phyloP scores from a whole-genome alignment of 768 basidiomycete genomes.

The Podaxis sp. region DNA sequence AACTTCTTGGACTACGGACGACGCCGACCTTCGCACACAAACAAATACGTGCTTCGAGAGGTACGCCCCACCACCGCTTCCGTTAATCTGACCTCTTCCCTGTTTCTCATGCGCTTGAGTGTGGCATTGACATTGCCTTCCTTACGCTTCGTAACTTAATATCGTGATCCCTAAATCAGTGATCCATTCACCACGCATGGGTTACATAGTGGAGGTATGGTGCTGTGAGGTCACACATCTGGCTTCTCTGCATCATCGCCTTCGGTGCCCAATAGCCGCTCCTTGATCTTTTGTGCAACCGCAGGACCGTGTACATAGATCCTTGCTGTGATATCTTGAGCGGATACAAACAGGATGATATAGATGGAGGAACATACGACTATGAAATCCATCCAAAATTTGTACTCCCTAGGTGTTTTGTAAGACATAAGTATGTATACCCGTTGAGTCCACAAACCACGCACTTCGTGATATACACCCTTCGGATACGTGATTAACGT shows the following conservation, averaged over 20 bases:
- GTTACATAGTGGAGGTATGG: conserved; percentile 1
- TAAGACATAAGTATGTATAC: not conserved
- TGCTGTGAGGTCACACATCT: conserved; percentile 3
- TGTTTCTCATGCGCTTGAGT: not conserved
- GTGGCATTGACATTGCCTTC: not conserved
- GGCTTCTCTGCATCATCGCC: conserved; percentile 6
- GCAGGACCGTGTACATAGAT: conserved; percentile 66
- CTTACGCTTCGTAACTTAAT: not conserved
- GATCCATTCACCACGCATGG: conserved; percentile 13
- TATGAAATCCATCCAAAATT: conserved; percentile 31
- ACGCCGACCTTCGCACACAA: conserved; percentile 1
- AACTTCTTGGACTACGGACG: conserved; percentile 9
- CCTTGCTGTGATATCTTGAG: not conserved
- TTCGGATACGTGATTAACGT: conserved; percentile 41
- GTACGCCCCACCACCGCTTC: not conserved
- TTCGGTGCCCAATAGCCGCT: conserved; percentile 35
- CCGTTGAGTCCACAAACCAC: not conserved
- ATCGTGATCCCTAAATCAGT: conserved; percentile 1
- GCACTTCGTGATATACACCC: conserved; percentile 30
- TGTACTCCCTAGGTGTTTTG: conserved; percentile 62
- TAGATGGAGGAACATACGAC: conserved; percentile 9
- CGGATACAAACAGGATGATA: not conserved
- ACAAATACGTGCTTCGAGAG: not conserved
- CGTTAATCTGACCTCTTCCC: not conserved
- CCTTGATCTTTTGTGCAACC: conserved; percentile 58